Evolutionary conservation across 805 yeast species (phyloP).

Genomic region (Nakazawaea sp.): DNA sequence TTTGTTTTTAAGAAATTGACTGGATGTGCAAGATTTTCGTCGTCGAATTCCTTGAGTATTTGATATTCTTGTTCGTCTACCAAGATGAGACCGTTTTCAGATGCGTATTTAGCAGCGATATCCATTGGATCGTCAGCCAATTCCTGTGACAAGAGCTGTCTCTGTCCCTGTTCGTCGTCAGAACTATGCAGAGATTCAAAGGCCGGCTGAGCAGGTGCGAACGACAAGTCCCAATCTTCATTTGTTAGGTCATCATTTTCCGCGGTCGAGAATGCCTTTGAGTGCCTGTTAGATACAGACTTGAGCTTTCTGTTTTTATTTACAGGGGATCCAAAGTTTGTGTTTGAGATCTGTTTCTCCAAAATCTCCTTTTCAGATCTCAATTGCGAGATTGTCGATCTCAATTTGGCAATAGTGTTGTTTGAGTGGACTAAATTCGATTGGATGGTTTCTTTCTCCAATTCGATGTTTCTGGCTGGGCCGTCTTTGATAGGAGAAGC

Average conservation of each 20-base stretch:
- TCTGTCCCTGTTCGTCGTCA: constrained; percentile 11
- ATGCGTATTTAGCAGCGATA: constrained; percentile 8
- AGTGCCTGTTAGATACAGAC: constrained; percentile 14
- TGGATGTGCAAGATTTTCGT: constrained; percentile 18
- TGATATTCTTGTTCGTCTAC: constrained; percentile 17
- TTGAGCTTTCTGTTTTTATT: constrained; percentile 2
- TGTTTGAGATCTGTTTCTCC: constrained; percentile 15
- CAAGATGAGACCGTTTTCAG: constrained; percentile 16
- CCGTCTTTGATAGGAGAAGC: constrained; percentile 26
- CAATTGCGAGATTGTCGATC: constrained; percentile 39
- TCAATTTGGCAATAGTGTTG: constrained; percentile 52
- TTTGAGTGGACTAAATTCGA: constrained; percentile 62
- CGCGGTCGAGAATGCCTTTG: constrained; percentile 12
- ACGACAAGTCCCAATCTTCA: constrained; percentile 17
- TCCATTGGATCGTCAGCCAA: constrained; percentile 7
- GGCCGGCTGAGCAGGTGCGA: not conserved
- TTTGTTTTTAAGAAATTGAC: constrained; percentile 14
- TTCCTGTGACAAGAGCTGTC: constrained; percentile 14
- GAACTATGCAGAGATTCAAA: too few relatives aligned
- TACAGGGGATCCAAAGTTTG: constrained; percentile 1
- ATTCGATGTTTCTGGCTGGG: constrained; percentile 34
- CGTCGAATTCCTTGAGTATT: constrained; percentile 11
- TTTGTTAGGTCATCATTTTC: constrained; percentile 18
- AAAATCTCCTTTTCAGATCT: constrained; percentile 33
- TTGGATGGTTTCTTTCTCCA: constrained; percentile 61